Percentiles rank a stretch among this genome's conserved stretches.
Evolutionary conservation across 2,329 filamentous ascomycete species (phyloP).

Genomic region (Phialophora expanda): DNA sequence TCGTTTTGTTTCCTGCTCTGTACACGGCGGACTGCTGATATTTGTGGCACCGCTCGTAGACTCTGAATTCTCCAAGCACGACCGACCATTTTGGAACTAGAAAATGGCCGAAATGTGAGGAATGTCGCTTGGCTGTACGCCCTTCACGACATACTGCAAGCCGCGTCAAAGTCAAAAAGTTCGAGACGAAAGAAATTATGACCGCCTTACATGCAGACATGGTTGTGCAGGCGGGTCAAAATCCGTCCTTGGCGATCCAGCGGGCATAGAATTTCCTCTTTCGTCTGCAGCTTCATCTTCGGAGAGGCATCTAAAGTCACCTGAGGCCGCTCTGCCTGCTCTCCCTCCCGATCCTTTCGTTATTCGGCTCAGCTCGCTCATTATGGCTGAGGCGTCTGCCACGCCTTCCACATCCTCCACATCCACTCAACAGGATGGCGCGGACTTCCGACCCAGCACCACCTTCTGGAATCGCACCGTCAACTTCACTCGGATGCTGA

Average conservation of each 20-base stretch:
- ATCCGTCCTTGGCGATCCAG: not conserved
- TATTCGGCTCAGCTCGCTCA: conserved; percentile 19
- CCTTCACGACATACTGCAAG: conserved; percentile 10
- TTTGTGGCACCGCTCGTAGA: conserved; percentile 22
- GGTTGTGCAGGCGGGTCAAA: conserved; percentile 4
- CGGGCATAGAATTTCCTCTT: not conserved
- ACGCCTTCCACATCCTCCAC: conserved; percentile 34
- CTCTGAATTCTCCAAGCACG: not conserved
- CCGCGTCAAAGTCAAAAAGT: not conserved
- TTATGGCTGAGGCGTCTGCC: conserved; percentile 24
- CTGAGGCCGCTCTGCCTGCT: not conserved
- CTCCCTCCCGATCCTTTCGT: not conserved
- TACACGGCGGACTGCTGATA: conserved; percentile 3
- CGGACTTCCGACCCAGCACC: conserved; percentile 44
- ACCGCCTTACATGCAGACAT: not conserved
- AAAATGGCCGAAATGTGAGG: not conserved
- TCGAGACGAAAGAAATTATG: conserved; percentile 6
- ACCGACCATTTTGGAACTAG: conserved; percentile 25
- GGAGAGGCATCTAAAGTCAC: not conserved
- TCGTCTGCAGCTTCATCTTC: conserved; percentile 10
- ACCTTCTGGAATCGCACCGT: conserved; percentile 66
- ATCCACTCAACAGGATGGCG: conserved; percentile 8
- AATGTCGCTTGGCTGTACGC: conserved; percentile 2
- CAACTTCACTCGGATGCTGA: conserved; percentile 83
- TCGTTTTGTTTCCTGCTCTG: conserved; percentile 47